phyloP scores from a whole-genome alignment of 202 grass and related monocot genomes.

The Tripidium arundinaceum region DNA sequence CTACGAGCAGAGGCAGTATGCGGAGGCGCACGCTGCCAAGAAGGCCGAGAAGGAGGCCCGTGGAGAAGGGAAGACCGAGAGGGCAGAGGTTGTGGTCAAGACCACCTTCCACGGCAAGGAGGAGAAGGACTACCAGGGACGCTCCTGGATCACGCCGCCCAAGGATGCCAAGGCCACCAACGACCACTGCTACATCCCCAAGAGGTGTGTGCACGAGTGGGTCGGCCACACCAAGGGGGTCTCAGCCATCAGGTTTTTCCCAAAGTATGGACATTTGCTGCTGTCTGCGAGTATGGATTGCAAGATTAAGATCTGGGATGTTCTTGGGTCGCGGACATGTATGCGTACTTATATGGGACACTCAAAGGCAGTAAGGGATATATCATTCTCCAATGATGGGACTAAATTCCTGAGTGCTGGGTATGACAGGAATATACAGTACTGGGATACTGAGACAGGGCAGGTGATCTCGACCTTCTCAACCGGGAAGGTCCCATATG shows the following conservation, averaged over 20 bases:
- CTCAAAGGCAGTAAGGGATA: too few relatives aligned
- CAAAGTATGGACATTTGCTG: too few relatives aligned
- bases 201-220: slow-evolving; percentile 92
- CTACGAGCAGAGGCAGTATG: slow-evolving; percentile 86
- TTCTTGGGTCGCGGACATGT: too few relatives aligned
- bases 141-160: slow-evolving; percentile 91
- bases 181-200: slow-evolving; percentile 92
- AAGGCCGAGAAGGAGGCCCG: slow-evolving; percentile 96
- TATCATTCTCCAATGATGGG: too few relatives aligned
- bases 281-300: too few relatives aligned
- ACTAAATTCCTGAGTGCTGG: too few relatives aligned
- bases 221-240: slow-evolving; percentile 95
- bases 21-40: slow-evolving; percentile 77
- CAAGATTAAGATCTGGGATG: too few relatives aligned
- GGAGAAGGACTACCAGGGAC: slow-evolving; percentile 88
- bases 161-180: slow-evolving; percentile 87
- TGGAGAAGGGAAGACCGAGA: slow-evolving; percentile 54
- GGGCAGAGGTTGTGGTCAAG: slow-evolving; percentile 64
- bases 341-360: too few relatives aligned
- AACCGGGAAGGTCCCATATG: too few relatives aligned
- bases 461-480: too few relatives aligned
- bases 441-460: too few relatives aligned
- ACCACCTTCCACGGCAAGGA: slow-evolving; percentile 96
- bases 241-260: slow-evolving; percentile 81
- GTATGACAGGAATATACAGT: too few relatives aligned